A percentile compares a stretch with the other conserved stretches of the same genome.
Evolutionary conservation across 2,329 filamentous ascomycete genomes (phyloP).

Genomic region (Pleoardoris graminearum): DNA sequence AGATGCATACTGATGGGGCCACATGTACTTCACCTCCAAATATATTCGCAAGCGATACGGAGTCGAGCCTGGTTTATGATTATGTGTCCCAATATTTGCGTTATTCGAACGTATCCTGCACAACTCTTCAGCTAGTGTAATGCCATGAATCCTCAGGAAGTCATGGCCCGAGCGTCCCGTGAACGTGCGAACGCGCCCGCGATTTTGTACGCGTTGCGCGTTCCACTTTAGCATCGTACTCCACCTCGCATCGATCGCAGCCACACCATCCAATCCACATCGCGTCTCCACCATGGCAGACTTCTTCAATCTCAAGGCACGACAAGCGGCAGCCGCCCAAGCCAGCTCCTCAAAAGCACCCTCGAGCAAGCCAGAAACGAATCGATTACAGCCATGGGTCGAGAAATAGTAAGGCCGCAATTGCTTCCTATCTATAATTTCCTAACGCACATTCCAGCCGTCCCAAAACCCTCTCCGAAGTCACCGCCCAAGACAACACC

Average conservation of each 20-base stretch:
- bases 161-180: conserved; percentile 17
- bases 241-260: neutral
- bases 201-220: conserved; percentile 33
- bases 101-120: too few relatives aligned
- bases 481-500: conserved; percentile 96
- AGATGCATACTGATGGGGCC: neutral
- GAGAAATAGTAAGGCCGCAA: conserved; percentile 81
- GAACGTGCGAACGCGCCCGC: conserved; percentile 32
- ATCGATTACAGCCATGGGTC: conserved; percentile 87
- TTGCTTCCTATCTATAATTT: neutral
- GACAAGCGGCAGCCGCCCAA: conserved; percentile 72
- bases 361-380: conserved; percentile 63
- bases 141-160: too few relatives aligned
- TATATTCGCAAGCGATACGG: too few relatives aligned
- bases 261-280: neutral
- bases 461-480: conserved; percentile 90
- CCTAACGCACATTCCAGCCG: conserved; percentile 60
- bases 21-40: neutral
- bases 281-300: conserved; percentile 66
- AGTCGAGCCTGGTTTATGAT: too few relatives aligned
- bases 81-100: too few relatives aligned
- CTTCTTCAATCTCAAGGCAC: conserved; percentile 95
- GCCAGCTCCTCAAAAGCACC: conserved; percentile 70
- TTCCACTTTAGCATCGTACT: conserved; percentile 33
- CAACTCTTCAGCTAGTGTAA: too few relatives aligned